Conservation (phyloP, 164 flowering plant species). For the Macadamia integrifolia region DNA sequence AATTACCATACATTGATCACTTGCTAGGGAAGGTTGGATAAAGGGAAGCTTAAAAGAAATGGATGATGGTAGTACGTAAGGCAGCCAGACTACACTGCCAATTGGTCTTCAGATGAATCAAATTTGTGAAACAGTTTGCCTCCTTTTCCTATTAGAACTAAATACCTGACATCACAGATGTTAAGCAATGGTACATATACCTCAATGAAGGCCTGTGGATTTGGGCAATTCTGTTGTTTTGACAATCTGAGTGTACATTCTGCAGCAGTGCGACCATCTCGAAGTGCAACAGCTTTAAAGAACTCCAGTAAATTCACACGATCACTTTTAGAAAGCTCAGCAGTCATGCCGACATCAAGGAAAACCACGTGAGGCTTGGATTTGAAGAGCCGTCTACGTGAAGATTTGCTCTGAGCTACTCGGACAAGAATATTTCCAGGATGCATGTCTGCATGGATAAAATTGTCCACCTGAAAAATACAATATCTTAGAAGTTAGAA, state of each 20-base stretch:
- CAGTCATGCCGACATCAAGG: conserved; percentile 47
- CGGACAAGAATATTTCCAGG: conserved; percentile 88
- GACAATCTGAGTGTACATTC: conserved; percentile 59
- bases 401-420: conserved; percentile 25
- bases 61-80: neutral
- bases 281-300: conserved; percentile 55
- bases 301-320: conserved; percentile 51
- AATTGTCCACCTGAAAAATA: conserved; percentile 68
- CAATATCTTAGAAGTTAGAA: too few relatives aligned
- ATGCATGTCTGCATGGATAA: conserved; percentile 88
- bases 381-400: conserved; percentile 21
- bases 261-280: conserved; percentile 39
- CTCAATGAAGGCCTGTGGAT: conserved; percentile 60
- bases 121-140: neutral
- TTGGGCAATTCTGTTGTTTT: conserved; percentile 60
- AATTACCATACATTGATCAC: too few relatives aligned
- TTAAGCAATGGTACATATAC: conserved; percentile 17
- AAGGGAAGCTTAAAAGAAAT: too few relatives aligned
- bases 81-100: neutral
- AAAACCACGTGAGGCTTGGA: conserved; percentile 51
- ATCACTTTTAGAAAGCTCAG: conserved; percentile 65
- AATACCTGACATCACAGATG: too few relatives aligned
- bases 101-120: neutral
- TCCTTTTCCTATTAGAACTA: too few relatives aligned
- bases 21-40: too few relatives aligned